Base-by-base conservation (phyloP, 164 flowering plant genomes). In the Sextonia rubra region DNA sequence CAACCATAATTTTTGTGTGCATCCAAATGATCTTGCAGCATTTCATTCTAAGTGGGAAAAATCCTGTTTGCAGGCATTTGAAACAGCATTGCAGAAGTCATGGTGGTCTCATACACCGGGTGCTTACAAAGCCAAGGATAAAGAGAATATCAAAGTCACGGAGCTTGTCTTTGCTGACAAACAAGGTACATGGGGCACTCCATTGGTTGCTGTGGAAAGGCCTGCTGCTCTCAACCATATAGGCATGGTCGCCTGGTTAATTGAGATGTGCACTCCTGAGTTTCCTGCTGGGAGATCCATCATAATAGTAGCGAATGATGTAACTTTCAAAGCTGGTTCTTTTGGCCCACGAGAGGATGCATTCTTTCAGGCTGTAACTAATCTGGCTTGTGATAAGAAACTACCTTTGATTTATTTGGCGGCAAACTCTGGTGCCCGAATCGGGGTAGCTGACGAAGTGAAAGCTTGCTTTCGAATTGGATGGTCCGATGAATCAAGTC, bases 261-360 rank as follows among this genome's bases (percentile, higher is more conserved):
- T 96, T 88, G 95, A 93, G 74, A 86, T 96, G 94, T 86, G 75
- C 66, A 96, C 97, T 32, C 99, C 99, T 1, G 99, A 96, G 77
- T 96, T 93, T 68, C 98, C 99, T 47, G 72, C 75, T 69, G 99
- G 99, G 73, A 83, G 99, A 76, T 86, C 83, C 67, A 83, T 96
- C 68, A 65, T 92, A 64, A 69, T 92, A 26, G 88, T 96, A 17
- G 77, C 97, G 60, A 96, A 96, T 84, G 99, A 96, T 73, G 97
- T 96, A 64, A 96, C 99, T 29, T 92, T 87, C 82, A 92, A 85
- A 85, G 97, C 93, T 58, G 99, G 99, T 47, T 96, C 99, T 48
- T 96, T 96, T 83, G 99, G 98, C 68, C 99, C 97, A n/a, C 85
- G 82, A 79, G 99, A 96, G 77, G 99, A 96, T 80, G 98, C 99